Evolutionary conservation across 2,329 filamentous ascomycete species (phyloP), one percentile per base, ranked within the genome.

Genomic region (Aspergillus transmontanensis): DNA sequence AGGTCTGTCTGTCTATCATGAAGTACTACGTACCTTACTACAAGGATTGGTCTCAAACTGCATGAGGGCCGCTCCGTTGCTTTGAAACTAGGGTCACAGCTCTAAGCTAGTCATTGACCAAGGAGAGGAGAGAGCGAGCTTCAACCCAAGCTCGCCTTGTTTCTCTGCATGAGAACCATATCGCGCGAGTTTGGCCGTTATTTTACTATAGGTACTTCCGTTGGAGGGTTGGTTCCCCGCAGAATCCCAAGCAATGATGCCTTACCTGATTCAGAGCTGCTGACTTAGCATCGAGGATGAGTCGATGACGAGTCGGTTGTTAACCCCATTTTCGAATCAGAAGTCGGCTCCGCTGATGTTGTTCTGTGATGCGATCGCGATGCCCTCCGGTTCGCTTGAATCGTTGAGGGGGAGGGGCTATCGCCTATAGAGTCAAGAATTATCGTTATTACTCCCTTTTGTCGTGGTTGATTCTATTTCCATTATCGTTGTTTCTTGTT

Each of bases 161-260:
- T 51, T 51, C 57, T 62, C 63, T 68, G 66, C 64, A 61, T 61
- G 65, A 67, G 59, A 59, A 46, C 62, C 59, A 59, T 50, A 60
- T 61, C 54, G 46, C 28, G 28, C 48, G 5, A 32, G 26, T 51
- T 32, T 51, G 57, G 34, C 57, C 45, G 28, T 51, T 45, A 59
- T 41, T 36, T 41, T 50, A 51, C 23, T n/a, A 39, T 36, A 60
- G 45, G 54, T 51, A 51, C 48, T 51, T 51, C 26, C 14, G 14
- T 28, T 28, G 26, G 23, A 28, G 46, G 3, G 46, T 10, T n/a
- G 48, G 9, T 51, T 51, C 28, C 48, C 48, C 48, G 48, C 28
- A 51, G 48, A 34, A 51, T 34, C 19, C 16, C 28, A 51, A 62
- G 67, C 62, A 65, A 28, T 61, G 67, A 50, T 69, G 62, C 67